phyloP scores from a whole-genome alignment of 2,329 filamentous ascomycete species.

The Hymenoscyphus scutula region DNA sequence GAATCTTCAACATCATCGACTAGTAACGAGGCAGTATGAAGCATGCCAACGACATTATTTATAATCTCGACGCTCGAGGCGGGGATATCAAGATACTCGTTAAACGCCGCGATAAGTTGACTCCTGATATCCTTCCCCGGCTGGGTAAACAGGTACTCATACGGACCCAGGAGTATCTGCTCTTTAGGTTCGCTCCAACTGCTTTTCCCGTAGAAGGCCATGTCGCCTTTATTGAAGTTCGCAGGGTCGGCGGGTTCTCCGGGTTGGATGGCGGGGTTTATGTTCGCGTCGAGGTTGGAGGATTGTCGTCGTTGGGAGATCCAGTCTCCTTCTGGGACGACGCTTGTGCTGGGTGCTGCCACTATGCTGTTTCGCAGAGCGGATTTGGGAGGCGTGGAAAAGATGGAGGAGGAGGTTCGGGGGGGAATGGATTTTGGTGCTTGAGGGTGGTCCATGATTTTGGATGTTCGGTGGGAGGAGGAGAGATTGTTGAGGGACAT shows the following conservation, averaged over 20 bases:
- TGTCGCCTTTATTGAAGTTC: slow-evolving; percentile 32
- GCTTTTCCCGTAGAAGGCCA: slow-evolving; percentile 34
- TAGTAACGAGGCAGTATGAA: slow-evolving; percentile 79
- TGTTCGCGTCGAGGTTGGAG: slow-evolving; percentile 17
- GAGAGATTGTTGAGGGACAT: slow-evolving; percentile 21
- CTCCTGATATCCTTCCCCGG: slow-evolving; percentile 84
- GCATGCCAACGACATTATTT: slow-evolving; percentile 77
- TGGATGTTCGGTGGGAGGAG: slow-evolving; percentile 18
- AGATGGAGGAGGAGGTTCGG: slow-evolving; percentile 62
- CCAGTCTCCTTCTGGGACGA: slow-evolving; percentile 63
- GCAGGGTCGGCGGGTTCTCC: slow-evolving; percentile 31
- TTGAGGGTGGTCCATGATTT: slow-evolving; percentile 34
- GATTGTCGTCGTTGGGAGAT: slow-evolving; percentile 43
- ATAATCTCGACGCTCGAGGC: slow-evolving; percentile 68
- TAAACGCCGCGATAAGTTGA: slow-evolving; percentile 78
- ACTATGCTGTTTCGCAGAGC: slow-evolving; percentile 42
- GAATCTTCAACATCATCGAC: slow-evolving; percentile 88
- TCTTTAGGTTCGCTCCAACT: slow-evolving; percentile 73
- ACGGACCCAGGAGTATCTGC: slow-evolving; percentile 73
- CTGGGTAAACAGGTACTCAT: slow-evolving; percentile 74
- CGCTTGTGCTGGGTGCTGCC: no score
- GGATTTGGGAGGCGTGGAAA: slow-evolving; percentile 27
- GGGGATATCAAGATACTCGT: slow-evolving; percentile 75
- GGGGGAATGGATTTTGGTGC: slow-evolving; percentile 68
- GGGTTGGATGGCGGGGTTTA: slow-evolving; percentile 5